A percentile compares a stretch with the other conserved stretches of the same genome.
phyloP scores from a whole-genome alignment of 257 asterid species.

The Solanum raphanifolium region DNA sequence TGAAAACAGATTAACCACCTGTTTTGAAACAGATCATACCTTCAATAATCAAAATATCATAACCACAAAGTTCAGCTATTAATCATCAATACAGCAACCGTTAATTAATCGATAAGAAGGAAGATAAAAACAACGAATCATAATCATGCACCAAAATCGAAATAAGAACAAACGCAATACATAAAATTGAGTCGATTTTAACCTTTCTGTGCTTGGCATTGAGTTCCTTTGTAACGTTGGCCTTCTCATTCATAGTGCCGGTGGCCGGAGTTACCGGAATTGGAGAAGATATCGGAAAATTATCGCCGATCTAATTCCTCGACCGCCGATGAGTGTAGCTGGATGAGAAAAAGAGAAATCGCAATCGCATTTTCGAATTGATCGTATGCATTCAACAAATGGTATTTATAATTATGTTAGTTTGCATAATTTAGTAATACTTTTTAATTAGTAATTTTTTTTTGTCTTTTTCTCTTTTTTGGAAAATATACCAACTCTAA shows the following conservation, averaged over 20 bases:
- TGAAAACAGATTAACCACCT: not conserved
- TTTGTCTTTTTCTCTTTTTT: not conserved
- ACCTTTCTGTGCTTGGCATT: slow-evolving; percentile 94
- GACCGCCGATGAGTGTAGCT: not conserved
- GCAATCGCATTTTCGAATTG: not conserved
- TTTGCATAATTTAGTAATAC: not conserved
- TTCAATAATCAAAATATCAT: not conserved
- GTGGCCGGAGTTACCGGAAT: not conserved
- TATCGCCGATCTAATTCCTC: slow-evolving; percentile 22
- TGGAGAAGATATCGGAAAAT: not conserved
- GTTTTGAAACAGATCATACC: not conserved
- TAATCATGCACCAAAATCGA: not conserved
- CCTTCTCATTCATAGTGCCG: slow-evolving; percentile 76
- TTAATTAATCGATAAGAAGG: not conserved
- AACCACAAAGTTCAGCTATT: not conserved
- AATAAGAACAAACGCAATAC: not conserved
- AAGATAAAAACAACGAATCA: not conserved
- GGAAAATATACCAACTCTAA: too few relatives aligned
- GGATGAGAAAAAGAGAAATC: not conserved
- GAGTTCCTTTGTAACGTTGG: slow-evolving; percentile 90
- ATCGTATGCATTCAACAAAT: not conserved
- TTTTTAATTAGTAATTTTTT: too few relatives aligned
- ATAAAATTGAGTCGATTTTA: not conserved
- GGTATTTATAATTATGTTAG: not conserved
- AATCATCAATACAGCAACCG: not conserved